Evolutionary conservation across 2,329 filamentous ascomycete genomes (phyloP).

Genomic region (Talaromyces rugulosus): DNA sequence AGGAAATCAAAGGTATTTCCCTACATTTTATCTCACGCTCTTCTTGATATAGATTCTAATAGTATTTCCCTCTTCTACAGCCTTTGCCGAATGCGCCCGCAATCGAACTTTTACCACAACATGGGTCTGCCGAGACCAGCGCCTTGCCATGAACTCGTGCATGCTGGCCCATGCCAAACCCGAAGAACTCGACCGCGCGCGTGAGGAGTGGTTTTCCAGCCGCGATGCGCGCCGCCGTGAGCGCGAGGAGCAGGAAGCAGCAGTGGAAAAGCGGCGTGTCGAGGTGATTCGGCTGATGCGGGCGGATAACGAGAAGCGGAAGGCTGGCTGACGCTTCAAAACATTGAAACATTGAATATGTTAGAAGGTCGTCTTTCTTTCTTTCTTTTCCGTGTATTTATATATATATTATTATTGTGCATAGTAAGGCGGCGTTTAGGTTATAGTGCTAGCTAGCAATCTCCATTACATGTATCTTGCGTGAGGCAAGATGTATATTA

Average conservation of each 20-base stretch:
- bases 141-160: conserved; percentile 86
- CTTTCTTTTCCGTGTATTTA: conserved; percentile 15
- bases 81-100: conserved; percentile 85
- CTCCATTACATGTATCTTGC: not conserved
- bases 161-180: conserved; percentile 85
- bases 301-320: conserved; percentile 28
- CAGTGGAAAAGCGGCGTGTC: conserved; percentile 35
- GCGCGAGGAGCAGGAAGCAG: conserved; percentile 57
- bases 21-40: not conserved
- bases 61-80: conserved; percentile 43
- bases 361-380: conserved; percentile 4
- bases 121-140: conserved; percentile 76
- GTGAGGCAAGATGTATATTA: not conserved
- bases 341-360: too few species aligned
- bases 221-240: conserved; percentile 66
- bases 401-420: conserved; percentile 14
- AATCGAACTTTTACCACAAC: conserved; percentile 82
- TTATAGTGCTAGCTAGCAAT: not conserved
- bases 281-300: conserved; percentile 41
- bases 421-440: conserved; percentile 11
- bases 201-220: conserved; percentile 87
- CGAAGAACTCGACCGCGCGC: conserved; percentile 77
- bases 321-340: not conserved
- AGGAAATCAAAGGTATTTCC: conserved; percentile 69
- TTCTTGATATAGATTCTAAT: not conserved